Evolutionary conservation across 768 basidiomycete species (phyloP), one percentile per base, ranked within the genome.

Genomic region (Tephrocybe sp.): DNA sequence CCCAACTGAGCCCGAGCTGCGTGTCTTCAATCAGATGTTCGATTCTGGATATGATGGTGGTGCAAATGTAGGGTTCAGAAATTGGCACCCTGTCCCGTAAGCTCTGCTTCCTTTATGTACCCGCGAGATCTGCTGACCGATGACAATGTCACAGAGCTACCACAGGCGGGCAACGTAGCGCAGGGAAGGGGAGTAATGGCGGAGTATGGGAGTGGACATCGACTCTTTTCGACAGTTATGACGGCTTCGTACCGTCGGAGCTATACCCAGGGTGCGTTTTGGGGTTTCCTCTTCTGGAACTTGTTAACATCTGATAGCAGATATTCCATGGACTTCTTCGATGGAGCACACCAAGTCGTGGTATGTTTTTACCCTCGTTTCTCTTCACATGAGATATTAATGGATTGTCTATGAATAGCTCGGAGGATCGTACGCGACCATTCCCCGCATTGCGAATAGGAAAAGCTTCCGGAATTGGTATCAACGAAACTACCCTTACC

Each of bases 201-300:
- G 97, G 97, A 4, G 87, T 97, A 13, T 99, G 95, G 94, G 94
- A 97, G 71, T 98, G 94, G 94, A 97, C 95, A 0, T 87, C 86
- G 16, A 94, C 93, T 13, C 57, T 76, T 23, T 78, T 94, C 38
- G 84, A 83, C 18, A 73, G 71, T 22, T 74, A 81, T 53, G 83
- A 91, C 2, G 94, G 91, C 0, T 99, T 86, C 62, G 74, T 74
- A 38, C 74, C 83, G 8, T 93, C 90, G 1, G 66, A 66, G 29
- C 61, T 95, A 42, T 99, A 98, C 64, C 97, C 97, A 21, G 97
- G 92, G 74, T 94, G 71, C 54, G 70, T 47, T 24, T n/a, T 24
- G 15, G 29, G 9, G 9, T 15, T n/a, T 27, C 29, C 31, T 39
- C 24, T 3, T 19, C 36, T 54, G 34, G 15, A 13, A 38, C 23